Percentiles rank a stretch among this genome's conserved stretches.
Evolutionary conservation across 257 asterid genomes (phyloP).

Genomic region (Nicotiana sylvestris): DNA sequence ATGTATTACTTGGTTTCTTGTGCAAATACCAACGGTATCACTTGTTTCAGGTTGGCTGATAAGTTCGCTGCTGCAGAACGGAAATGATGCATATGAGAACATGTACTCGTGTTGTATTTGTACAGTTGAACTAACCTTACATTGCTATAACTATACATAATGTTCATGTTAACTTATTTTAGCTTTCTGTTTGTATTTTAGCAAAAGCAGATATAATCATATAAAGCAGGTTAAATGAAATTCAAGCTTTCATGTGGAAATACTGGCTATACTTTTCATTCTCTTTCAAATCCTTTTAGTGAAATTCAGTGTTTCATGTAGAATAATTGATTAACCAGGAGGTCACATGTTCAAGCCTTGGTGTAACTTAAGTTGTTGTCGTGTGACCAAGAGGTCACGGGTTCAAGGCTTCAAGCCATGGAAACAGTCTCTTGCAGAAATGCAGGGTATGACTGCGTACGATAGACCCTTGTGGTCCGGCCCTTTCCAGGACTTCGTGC

Average conservation of each 20-base stretch:
- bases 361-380: no score
- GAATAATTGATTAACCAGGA: no score
- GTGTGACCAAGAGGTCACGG: no score
- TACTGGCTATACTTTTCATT: not conserved
- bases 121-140: not conserved
- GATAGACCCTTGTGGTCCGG: no score
- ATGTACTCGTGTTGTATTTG: not conserved
- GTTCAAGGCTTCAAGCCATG: no score
- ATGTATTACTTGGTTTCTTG: not conserved
- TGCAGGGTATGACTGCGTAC: no score
- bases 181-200: not conserved
- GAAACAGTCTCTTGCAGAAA: no score
- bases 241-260: not conserved
- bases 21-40: constrained; percentile 2
- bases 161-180: not conserved
- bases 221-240: not conserved
- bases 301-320: not conserved
- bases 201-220: not conserved
- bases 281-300: not conserved
- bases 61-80: not conserved
- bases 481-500: no score
- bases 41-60: constrained; percentile 6
- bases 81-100: not conserved
- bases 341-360: no score
- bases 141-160: not conserved